phyloP scores from a whole-genome alignment of 192 early-diverging fungal species.

The Coemansia sp. region DNA sequence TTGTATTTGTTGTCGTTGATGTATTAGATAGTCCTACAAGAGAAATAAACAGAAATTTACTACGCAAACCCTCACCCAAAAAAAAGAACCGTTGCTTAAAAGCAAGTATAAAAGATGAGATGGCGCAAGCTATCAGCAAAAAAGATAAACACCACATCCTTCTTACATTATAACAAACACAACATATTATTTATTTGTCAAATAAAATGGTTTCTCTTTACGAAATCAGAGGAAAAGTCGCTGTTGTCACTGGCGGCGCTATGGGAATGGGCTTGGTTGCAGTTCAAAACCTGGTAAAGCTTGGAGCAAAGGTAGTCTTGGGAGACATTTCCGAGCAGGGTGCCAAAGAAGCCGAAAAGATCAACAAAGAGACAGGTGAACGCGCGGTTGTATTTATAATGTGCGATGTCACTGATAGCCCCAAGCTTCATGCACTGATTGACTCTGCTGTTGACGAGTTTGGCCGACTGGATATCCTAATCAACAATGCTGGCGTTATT shows the following conservation, averaged over 20 bases:
- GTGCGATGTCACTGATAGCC: constrained; percentile 55
- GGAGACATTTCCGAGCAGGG: constrained; percentile 50
- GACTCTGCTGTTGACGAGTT: constrained; percentile 51
- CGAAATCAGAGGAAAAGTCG: constrained; percentile 55
- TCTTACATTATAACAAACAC: too few relatives aligned
- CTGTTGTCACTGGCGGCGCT: constrained; percentile 67
- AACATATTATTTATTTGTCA: neutral
- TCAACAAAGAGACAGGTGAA: constrained; percentile 29
- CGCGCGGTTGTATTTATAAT: constrained; percentile 47
- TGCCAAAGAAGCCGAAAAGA: constrained; percentile 16
- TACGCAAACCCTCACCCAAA: too few relatives aligned
- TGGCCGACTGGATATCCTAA: constrained; percentile 60
- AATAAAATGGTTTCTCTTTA: neutral
- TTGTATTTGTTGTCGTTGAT: too few relatives aligned
- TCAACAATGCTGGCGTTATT: constrained; percentile 64
- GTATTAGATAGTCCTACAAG: too few relatives aligned
- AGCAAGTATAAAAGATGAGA: too few relatives aligned
- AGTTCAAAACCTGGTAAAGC: constrained; percentile 53
- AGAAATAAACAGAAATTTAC: too few relatives aligned
- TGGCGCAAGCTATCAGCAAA: too few relatives aligned
- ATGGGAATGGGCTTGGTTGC: constrained; percentile 61
- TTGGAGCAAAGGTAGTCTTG: constrained; percentile 62
- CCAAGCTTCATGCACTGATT: constrained; percentile 37
- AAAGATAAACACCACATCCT: too few relatives aligned
- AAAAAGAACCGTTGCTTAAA: too few relatives aligned